Percentiles rank a stretch among this genome's conserved stretches.
Conservation (phyloP, 2,329 filamentous ascomycete species). For the Neofusicoccum sp. region DNA sequence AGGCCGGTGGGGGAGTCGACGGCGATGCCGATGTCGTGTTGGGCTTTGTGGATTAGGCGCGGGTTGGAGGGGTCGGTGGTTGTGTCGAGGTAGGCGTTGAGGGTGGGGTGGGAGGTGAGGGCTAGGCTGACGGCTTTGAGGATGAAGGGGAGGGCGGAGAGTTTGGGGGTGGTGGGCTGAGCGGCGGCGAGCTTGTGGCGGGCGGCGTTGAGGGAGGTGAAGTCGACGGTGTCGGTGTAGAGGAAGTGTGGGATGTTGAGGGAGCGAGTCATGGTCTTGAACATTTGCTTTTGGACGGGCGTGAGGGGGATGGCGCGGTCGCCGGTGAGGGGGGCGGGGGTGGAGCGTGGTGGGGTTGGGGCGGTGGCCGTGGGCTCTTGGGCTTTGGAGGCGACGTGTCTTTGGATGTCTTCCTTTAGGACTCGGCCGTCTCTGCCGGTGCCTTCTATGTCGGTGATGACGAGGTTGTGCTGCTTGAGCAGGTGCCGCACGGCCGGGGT, state of each 20-base stretch:
- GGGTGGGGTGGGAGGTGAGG: constrained; percentile 76
- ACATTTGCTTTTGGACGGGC: constrained; percentile 87
- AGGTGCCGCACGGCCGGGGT: constrained; percentile 92
- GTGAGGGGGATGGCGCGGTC: constrained; percentile 74
- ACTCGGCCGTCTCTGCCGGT: constrained; percentile 91
- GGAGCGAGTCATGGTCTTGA: constrained; percentile 94
- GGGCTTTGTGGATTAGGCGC: constrained; percentile 72
- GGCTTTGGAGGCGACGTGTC: constrained; percentile 52
- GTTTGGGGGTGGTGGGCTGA: constrained; percentile 50
- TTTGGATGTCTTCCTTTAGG: constrained; percentile 86
- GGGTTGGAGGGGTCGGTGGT: constrained; percentile 63
- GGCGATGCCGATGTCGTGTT: constrained; percentile 94
- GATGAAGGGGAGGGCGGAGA: constrained; percentile 88
- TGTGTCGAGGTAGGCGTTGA: constrained; percentile 83
- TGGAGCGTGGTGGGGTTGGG: constrained; percentile 34
- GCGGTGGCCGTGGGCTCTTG: constrained; percentile 28
- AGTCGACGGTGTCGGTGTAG: constrained; percentile 87
- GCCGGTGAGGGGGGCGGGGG: constrained; percentile 41
- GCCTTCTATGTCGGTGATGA: constrained; percentile 77
- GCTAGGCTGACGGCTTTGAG: constrained; percentile 92
- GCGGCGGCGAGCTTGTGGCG: constrained; percentile 64
- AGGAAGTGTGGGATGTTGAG: constrained; percentile 92
- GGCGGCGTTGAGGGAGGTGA: constrained; percentile 72
- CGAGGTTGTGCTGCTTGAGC: constrained; percentile 75
- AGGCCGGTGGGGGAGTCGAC: constrained; percentile 91